Percentiles rank a stretch among this genome's conserved stretches.
These are phyloP conservation scores for Amanita rubescens DNA, from an alignment of 768 basidiomycete genomes.

Conservation along the genomic window DNA sequence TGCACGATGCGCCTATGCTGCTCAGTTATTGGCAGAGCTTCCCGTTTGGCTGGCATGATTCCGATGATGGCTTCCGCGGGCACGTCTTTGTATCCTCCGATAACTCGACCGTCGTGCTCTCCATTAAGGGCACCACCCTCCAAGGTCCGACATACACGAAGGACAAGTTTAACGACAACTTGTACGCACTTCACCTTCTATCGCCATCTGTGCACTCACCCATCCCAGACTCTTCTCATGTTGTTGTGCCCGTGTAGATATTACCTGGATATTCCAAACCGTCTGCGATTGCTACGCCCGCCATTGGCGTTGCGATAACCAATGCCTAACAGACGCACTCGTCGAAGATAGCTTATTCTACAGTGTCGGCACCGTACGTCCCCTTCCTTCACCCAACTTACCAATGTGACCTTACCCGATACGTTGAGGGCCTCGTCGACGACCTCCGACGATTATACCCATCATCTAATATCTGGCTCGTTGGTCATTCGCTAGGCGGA, in stretches of 20 bases:
- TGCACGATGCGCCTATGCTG: constrained; percentile 1
- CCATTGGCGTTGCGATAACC: constrained; percentile 66
- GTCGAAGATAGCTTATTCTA: constrained; percentile 91
- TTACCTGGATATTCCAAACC: constrained; percentile 77
- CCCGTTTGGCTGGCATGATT: constrained; percentile 71
- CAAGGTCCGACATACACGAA: constrained; percentile 81
- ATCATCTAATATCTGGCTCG: constrained; percentile 78
- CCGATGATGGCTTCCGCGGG: constrained; percentile 81
- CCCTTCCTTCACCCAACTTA: constrained; percentile 1
- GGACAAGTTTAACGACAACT: constrained; percentile 91
- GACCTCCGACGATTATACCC: constrained; percentile 84
- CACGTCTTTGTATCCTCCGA: constrained; percentile 78
- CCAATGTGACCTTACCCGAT: not conserved
- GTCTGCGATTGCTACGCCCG: constrained; percentile 85
- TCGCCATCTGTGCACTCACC: not conserved
- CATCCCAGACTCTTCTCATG: constrained; percentile 63
- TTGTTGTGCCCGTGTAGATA: constrained; percentile 86
- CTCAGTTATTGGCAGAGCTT: constrained; percentile 45
- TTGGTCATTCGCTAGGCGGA: constrained; percentile 89
- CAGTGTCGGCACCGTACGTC: constrained; percentile 72
- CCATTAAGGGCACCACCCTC: constrained; percentile 85
- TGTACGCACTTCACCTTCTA: constrained; percentile 25
- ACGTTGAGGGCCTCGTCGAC: constrained; percentile 70
- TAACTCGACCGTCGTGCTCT: constrained; percentile 77
- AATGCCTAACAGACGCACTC: constrained; percentile 78